phyloP scores from a whole-genome alignment of 192 early-diverging fungal species.

The Backusella westeae region DNA sequence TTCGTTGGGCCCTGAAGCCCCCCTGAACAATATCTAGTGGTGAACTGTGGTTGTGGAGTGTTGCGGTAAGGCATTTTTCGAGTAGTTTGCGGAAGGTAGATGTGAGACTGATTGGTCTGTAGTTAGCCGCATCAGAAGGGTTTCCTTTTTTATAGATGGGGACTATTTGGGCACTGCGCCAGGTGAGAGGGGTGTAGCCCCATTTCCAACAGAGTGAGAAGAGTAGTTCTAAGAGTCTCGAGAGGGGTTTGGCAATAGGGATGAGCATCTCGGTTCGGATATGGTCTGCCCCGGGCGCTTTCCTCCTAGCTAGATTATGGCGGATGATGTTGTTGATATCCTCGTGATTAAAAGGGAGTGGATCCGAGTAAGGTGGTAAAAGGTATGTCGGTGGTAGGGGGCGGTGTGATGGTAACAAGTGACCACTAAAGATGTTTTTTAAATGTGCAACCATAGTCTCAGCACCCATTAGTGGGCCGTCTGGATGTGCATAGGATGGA shows the following conservation, averaged over 20 bases:
- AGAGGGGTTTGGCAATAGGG: neutral
- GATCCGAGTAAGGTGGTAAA: neutral
- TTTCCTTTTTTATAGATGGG: neutral
- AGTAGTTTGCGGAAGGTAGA: neutral
- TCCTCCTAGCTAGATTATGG: neutral
- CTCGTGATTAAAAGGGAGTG: neutral
- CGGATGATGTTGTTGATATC: neutral
- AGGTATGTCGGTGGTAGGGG: neutral
- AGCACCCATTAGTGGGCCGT: neutral
- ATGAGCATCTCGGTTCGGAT: neutral
- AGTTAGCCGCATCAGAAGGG: neutral
- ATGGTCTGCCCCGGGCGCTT: neutral
- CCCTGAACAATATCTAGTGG: neutral
- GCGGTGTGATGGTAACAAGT: neutral
- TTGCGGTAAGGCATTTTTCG: neutral
- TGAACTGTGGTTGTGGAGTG: neutral
- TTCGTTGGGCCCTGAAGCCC: neutral
- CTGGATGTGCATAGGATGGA: neutral
- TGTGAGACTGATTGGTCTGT: neutral
- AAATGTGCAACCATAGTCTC: neutral
- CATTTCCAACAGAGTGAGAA: neutral
- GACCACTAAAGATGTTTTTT: neutral
- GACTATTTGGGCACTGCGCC: neutral
- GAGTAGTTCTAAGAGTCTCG: neutral
- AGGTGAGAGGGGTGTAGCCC: neutral